Percentiles rank a stretch among this genome's conserved stretches.
Evolutionary conservation across 257 asterid genomes (phyloP).

Genomic region (Thymus mandschuricus): DNA sequence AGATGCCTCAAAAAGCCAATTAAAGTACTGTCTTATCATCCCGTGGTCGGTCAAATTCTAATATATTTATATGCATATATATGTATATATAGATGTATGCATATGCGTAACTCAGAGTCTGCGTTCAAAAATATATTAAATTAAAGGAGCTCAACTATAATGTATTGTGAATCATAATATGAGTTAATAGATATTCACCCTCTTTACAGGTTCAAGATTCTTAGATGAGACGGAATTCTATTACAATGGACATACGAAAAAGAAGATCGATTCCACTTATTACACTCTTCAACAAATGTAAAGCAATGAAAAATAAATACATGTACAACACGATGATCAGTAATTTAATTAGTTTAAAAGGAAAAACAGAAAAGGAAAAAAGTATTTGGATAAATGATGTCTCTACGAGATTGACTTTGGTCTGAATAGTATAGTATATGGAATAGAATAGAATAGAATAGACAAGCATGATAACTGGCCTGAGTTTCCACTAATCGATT

Average conservation of each 20-base stretch:
- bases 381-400: slow-evolving; percentile 14
- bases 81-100: background rate
- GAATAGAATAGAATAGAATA: background rate
- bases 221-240: no score
- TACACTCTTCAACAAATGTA: no score
- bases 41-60: slow-evolving; percentile 35
- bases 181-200: no score
- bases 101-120: slow-evolving; percentile 7
- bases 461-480: slow-evolving; percentile 3
- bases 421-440: background rate
- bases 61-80: slow-evolving; percentile 5
- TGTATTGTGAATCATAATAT: no score
- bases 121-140: no score
- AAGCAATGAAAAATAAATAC: no score
- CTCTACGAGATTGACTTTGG: slow-evolving; percentile 14
- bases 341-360: no score
- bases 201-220: no score
- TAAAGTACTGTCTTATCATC: slow-evolving; percentile 15
- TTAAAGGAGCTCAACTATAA: no score
- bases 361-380: background rate
- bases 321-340: no score
- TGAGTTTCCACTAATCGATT: slow-evolving; percentile 30
- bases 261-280: no score
- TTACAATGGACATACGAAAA: no score
- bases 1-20: background rate